Base-by-base conservation (phyloP, 2,329 filamentous ascomycete genomes). In the Cadophora luteo-olivacea region DNA sequence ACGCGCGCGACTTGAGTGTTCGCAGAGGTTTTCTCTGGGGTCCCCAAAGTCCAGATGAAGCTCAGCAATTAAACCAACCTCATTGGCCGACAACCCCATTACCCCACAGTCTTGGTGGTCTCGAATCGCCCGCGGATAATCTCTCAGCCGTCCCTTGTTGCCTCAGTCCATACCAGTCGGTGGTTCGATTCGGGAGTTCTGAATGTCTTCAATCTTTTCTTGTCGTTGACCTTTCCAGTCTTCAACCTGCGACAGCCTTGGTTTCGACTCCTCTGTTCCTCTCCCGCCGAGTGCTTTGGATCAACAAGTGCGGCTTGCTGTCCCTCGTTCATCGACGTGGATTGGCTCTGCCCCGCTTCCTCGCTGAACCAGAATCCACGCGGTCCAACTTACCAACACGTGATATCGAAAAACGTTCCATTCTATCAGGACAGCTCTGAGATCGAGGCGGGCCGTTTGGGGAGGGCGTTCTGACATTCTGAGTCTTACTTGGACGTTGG, bases 11-110 rank as follows among this genome's bases (percentile, higher is more conserved):
- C 52, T 65, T n/a, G 24, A 57, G 19, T 51, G 49, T 41, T 24
- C 48, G 61, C 45, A 52, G 29, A 41, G 61, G 52, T 38, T 64
- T 64, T 54, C 48, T 55, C 48, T 55, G 61, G 61, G 61, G 61
- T 55, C 48, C 49, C 61, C 48, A 54, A 64, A 54, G 48, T 16
- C 49, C 48, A 41, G 49, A 29, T 45, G 48, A 54, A 41, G 61
- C 61, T 54, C 49, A 41, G 4, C 19, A n/a, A 54, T 36, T 64
- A 7, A 24, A 16, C n/a, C 22, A 9, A 45, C 14, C 19, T 64
- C 22, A 49, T 64, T 64, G 61, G 61, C 33, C 49, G 12, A 55
- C 25, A 32, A 29, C 51, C 51, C 51, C 51, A 55, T 55, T 60
- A 60, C 57, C 57, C 57, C 57, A 60, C 57, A 60, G 22, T 60